A percentile compares a stretch with the other conserved stretches of the same genome.
These are phyloP conservation scores for Didymella segeticola DNA, from an alignment of 2,329 filamentous ascomycete species.

Conservation along the genomic window DNA sequence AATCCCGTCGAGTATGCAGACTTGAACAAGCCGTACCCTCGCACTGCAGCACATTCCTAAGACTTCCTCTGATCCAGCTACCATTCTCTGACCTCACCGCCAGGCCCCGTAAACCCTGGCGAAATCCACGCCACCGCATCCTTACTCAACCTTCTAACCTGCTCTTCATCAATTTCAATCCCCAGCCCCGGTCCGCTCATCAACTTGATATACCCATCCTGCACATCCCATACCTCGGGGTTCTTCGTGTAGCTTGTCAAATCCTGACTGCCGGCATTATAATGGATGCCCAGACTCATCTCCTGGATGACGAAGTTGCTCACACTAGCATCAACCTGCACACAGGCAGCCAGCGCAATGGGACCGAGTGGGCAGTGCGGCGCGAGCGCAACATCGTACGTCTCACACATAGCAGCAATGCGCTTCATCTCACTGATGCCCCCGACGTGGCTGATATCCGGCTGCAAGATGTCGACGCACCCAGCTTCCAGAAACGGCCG, in stretches of 20 bases:
- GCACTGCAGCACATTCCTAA: no score
- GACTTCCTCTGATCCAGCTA: no score
- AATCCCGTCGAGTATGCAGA: no score
- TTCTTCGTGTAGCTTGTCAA: conserved; percentile 69
- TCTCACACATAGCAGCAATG: conserved; percentile 74
- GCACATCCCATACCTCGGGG: conserved; percentile 68
- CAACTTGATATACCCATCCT: conserved; percentile 69
- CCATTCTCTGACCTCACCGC: conserved; percentile 73
- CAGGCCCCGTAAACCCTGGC: conserved; percentile 72
- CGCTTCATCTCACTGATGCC: conserved; percentile 75
- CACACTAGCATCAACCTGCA: conserved; percentile 69
- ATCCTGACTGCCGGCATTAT: conserved; percentile 61
- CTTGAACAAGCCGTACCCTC: no score
- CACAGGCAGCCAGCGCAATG: conserved; percentile 72
- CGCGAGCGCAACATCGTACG: conserved; percentile 75
- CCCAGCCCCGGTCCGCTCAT: conserved; percentile 68
- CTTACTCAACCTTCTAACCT: conserved; percentile 66
- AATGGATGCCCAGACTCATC: conserved; percentile 82
- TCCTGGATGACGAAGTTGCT: conserved; percentile 75
- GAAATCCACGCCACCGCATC: conserved; percentile 69
- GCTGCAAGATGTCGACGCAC: conserved; percentile 75
- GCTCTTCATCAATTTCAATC: conserved; percentile 73
- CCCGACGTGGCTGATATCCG: conserved; percentile 74
- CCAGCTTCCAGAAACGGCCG: conserved; percentile 72
- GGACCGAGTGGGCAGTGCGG: conserved; percentile 78